These are phyloP conservation scores for Solanum chiquidenum DNA, from an alignment of 257 asterid genomes.

Conservation along the genomic window DNA sequence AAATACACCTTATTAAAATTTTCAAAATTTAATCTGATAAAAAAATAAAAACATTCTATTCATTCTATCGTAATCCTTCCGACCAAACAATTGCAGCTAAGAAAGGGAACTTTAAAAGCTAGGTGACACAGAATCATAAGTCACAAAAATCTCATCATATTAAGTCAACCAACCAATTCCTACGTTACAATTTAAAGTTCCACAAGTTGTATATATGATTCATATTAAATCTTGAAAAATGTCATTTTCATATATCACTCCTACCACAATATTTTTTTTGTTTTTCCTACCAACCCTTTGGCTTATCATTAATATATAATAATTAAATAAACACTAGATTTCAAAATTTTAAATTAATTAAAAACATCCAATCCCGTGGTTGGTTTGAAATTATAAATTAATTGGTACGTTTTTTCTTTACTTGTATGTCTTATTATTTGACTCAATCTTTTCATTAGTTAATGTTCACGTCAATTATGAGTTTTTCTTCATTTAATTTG, in stretches of 20 bases:
- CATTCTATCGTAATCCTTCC: background rate
- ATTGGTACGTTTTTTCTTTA: background rate
- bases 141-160: background rate
- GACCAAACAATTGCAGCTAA: background rate
- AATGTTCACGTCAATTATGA: background rate
- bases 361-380: background rate
- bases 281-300: background rate
- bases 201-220: background rate
- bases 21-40: too few relatives aligned
- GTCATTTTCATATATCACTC: background rate
- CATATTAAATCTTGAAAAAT: background rate
- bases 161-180: background rate
- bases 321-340: background rate
- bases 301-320: background rate
- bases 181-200: background rate
- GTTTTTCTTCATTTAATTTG: background rate
- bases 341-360: background rate
- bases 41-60: background rate
- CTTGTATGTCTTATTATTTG: background rate
- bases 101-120: background rate
- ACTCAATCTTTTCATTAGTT: background rate
- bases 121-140: background rate
- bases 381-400: background rate
- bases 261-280: background rate
- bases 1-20: fast-evolving